phyloP scores from a whole-genome alignment of 129 eudicot species.

The Kitagawia praeruptora region DNA sequence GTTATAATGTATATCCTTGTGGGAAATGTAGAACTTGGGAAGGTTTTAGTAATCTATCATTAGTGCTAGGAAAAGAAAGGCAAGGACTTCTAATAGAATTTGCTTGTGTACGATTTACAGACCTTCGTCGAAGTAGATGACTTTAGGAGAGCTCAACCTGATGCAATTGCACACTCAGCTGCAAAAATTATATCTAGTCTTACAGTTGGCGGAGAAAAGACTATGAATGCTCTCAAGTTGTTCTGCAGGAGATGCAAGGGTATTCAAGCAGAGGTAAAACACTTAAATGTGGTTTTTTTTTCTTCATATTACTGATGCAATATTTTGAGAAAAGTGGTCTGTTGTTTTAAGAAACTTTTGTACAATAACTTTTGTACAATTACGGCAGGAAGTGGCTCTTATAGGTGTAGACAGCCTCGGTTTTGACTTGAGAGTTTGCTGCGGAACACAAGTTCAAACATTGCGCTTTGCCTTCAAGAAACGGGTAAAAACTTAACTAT shows the following conservation, averaged over 20 bases:
- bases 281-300: not conserved
- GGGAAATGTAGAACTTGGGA: not conserved
- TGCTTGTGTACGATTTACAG: conserved; percentile 26
- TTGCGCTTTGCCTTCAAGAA: conserved; percentile 75
- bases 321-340: too few relatives aligned
- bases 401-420: conserved; percentile 91
- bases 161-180: conserved; percentile 93
- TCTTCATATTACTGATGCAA: not conserved
- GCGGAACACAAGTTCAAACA: conserved; percentile 91
- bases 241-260: conserved; percentile 92
- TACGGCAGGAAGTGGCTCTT: conserved; percentile 79
- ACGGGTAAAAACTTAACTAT: conserved; percentile 37
- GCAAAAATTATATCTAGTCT: conserved; percentile 73
- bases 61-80: conserved; percentile 11
- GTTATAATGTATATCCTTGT: not conserved
- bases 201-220: conserved; percentile 90
- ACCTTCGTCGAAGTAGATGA: conserved; percentile 69
- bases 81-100: not conserved
- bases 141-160: conserved; percentile 77
- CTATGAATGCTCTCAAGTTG: conserved; percentile 70
- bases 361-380: conserved; percentile 2
- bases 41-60: not conserved
- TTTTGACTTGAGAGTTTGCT: conserved; percentile 84
- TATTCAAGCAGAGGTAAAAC: conserved; percentile 84
- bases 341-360: not conserved